Percentiles rank a stretch among this genome's conserved stretches.
Evolutionary conservation across 2,329 filamentous ascomycete genomes (phyloP).

Genomic region (Cadophora luteo-olivacea): DNA sequence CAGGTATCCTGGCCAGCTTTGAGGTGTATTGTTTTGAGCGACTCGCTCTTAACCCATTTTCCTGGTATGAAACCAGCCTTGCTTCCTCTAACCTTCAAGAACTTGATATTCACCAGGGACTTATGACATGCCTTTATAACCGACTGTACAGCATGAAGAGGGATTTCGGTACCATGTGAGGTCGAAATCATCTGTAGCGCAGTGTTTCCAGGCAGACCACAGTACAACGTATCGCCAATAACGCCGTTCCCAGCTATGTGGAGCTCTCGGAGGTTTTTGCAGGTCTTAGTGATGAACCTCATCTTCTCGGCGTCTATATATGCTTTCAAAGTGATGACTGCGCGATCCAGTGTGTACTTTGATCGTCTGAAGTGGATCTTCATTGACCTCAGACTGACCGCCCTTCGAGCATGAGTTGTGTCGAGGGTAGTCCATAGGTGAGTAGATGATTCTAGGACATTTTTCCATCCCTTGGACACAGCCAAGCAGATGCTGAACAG

Average conservation of each 20-base stretch:
- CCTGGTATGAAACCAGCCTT: not conserved
- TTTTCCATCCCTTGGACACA: conserved; percentile 43
- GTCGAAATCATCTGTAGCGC: conserved; percentile 35
- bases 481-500: conserved; percentile 40
- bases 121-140: conserved; percentile 30
- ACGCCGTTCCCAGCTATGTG: conserved; percentile 34
- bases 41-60: conserved; percentile 32
- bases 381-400: conserved; percentile 36
- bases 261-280: conserved; percentile 38
- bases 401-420: conserved; percentile 32
- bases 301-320: conserved; percentile 35
- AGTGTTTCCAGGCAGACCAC: conserved; percentile 33
- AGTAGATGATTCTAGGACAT: conserved; percentile 40
- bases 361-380: conserved; percentile 39
- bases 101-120: conserved; percentile 34
- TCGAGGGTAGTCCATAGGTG: conserved; percentile 44
- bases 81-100: conserved; percentile 26
- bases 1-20: conserved; percentile 1
- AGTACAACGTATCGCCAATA: conserved; percentile 39
- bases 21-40: conserved; percentile 31
- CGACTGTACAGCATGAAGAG: conserved; percentile 23
- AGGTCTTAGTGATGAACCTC: conserved; percentile 37
- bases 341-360: conserved; percentile 40
- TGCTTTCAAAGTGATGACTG: conserved; percentile 35
- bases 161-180: conserved; percentile 30